Evolutionary conservation across 805 yeast genomes (phyloP).

Genomic region (Starmerella kuoi): DNA sequence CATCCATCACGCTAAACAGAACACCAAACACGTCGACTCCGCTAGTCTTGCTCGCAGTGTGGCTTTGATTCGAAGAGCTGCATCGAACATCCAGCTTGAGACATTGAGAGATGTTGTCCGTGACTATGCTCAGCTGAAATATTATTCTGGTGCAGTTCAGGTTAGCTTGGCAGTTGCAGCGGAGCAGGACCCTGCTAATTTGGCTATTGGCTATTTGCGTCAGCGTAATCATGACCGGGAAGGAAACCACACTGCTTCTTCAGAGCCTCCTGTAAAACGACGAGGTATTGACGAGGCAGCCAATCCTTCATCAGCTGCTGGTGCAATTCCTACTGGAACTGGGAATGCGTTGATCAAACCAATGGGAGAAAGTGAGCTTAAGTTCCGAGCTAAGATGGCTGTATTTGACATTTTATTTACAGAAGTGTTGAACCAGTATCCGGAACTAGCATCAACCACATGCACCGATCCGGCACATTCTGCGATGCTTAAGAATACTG

Average conservation of each 20-base stretch:
- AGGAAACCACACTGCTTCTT: constrained; percentile 28
- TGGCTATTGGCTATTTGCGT: constrained; percentile 44
- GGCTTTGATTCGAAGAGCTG: constrained; percentile 62
- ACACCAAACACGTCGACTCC: constrained; percentile 48
- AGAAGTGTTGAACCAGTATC: constrained; percentile 44
- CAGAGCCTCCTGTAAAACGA: constrained; percentile 6
- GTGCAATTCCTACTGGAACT: not conserved
- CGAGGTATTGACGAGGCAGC: not conserved
- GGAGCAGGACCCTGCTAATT: constrained; percentile 49
- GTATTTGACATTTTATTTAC: constrained; percentile 64
- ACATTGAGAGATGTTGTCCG: constrained; percentile 69
- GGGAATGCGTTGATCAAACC: not conserved
- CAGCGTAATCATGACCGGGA: constrained; percentile 31
- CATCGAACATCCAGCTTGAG: constrained; percentile 63
- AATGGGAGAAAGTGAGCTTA: constrained; percentile 26
- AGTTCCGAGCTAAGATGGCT: constrained; percentile 42
- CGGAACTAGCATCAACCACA: constrained; percentile 42
- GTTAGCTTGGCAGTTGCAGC: constrained; percentile 67
- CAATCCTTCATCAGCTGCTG: not conserved
- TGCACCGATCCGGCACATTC: constrained; percentile 55
- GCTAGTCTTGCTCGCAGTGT: constrained; percentile 64
- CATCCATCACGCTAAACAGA: constrained; percentile 58
- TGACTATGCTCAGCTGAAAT: constrained; percentile 65
- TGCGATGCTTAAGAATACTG: constrained; percentile 59
- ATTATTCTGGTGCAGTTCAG: constrained; percentile 74